Percentiles rank a stretch among this genome's conserved stretches.
phyloP scores from a whole-genome alignment of 495 filamentous ascomycete genomes.

The Patellaria atrata region DNA sequence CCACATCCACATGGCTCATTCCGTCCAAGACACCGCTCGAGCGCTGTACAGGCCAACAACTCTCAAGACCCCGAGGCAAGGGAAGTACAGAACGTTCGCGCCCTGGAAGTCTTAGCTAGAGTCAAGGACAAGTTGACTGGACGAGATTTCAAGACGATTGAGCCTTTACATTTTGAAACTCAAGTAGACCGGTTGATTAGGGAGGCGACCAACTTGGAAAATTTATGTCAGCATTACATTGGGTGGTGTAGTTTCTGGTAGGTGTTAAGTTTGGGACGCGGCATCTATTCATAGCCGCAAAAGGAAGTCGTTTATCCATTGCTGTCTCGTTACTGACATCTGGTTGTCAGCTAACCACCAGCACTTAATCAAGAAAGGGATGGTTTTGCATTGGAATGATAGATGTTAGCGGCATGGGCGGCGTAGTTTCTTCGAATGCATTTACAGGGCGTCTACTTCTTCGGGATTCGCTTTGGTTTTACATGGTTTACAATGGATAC shows the following conservation, averaged over 20 bases:
- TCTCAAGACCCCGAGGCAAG: conserved; percentile 36
- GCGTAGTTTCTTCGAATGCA: too few relatives aligned
- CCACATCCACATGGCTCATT: conserved; percentile 11
- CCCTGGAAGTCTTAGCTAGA: conserved; percentile 77
- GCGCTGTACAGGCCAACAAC: conserved; percentile 18
- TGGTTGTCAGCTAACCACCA: too few relatives aligned
- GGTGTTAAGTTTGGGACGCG: too few relatives aligned
- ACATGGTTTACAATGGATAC: too few relatives aligned
- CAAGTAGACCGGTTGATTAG: conserved; percentile 90
- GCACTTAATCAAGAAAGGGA: too few relatives aligned
- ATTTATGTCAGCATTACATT: conserved; percentile 97
- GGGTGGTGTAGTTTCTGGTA: conserved; percentile 95
- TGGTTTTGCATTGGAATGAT: too few relatives aligned
- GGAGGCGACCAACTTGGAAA: conserved; percentile 92
- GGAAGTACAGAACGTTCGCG: conserved; percentile 85
- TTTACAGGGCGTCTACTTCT: too few relatives aligned
- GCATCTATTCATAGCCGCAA: too few relatives aligned
- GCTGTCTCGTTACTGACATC: too few relatives aligned
- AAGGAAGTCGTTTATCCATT: too few relatives aligned
- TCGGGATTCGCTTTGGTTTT: too few relatives aligned
- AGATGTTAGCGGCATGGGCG: too few relatives aligned
- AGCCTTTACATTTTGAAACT: conserved; percentile 71
- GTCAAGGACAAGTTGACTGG: conserved; percentile 91
- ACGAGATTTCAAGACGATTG: conserved; percentile 47
- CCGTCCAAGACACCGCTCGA: conserved; percentile 21